Conservation (phyloP, 208 protist genomes). For the Crithidia sp. region DNA sequence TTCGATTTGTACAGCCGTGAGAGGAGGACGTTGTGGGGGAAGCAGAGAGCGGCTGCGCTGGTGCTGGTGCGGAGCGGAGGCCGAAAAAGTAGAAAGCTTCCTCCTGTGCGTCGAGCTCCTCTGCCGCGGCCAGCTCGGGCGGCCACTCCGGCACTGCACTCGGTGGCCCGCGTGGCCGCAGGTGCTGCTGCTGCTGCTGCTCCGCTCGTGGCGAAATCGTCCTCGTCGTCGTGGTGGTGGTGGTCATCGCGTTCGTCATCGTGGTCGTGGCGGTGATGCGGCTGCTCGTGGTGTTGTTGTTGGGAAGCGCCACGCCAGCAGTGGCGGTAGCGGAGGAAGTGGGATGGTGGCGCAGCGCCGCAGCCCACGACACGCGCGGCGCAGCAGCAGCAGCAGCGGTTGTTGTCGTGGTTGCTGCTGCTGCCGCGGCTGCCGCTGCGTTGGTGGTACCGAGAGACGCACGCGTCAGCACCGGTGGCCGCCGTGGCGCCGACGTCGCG, state of each 20-base stretch:
- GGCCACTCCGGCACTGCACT: conserved; percentile 15
- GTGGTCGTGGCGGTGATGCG: conserved; percentile 21
- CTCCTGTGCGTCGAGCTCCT: conserved; percentile 29
- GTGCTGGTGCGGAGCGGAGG: neutral
- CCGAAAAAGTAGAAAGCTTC: conserved; percentile 35
- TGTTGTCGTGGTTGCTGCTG: neutral
- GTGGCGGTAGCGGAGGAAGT: neutral
- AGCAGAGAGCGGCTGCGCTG: too few relatives aligned
- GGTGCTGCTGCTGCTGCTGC: neutral
- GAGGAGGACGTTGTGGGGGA: too few relatives aligned
- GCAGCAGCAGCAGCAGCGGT: neutral
- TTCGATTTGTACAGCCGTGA: too few relatives aligned
- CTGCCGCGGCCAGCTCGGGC: conserved; percentile 28
- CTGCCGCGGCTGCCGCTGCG: neutral
- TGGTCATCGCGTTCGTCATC: conserved; percentile 27
- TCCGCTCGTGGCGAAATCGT: too few relatives aligned
- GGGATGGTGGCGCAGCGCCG: conserved; percentile 19
- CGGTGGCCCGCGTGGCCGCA: neutral
- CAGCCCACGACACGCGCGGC: conserved; percentile 28
- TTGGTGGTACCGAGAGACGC: conserved; percentile 6
- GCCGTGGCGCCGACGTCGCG: neutral
- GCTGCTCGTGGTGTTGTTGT: neutral
- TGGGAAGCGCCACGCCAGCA: too few relatives aligned
- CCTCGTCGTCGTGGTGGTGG: neutral
- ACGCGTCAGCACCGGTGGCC: conserved; percentile 6